Percentiles rank a stretch among this genome's conserved stretches.
Evolutionary conservation across 2,329 filamentous ascomycete species (phyloP).

Genomic region (Fusarium buxicola): DNA sequence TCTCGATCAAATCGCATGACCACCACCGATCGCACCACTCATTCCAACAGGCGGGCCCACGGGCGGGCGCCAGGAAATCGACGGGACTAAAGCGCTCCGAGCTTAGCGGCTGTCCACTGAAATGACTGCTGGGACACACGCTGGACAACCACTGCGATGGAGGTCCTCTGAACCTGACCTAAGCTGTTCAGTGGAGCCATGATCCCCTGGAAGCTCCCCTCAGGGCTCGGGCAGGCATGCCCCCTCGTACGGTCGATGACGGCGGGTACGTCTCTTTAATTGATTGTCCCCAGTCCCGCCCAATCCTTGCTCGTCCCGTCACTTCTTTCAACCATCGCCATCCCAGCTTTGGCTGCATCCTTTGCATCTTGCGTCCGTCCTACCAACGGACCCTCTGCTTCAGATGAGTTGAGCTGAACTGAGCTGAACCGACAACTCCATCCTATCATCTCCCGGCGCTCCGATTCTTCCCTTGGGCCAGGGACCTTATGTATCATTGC

Average conservation of each 20-base stretch:
- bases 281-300: constrained; percentile 34
- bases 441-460: constrained; percentile 13
- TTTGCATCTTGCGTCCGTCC: constrained; percentile 24
- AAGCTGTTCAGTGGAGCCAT: constrained; percentile 6
- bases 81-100: background rate
- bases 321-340: constrained; percentile 36
- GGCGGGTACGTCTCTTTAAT: constrained; percentile 34
- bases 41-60: constrained; percentile 1
- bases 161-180: background rate
- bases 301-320: constrained; percentile 43
- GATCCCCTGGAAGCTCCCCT: constrained; percentile 11
- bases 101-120: constrained; percentile 13
- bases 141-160: constrained; percentile 1
- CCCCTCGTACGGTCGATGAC: constrained; percentile 20
- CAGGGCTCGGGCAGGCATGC: no score
- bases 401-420: constrained; percentile 20
- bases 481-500: background rate
- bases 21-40: constrained; percentile 12
- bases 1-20: constrained; percentile 10
- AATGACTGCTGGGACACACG: background rate
- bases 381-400: constrained; percentile 7
- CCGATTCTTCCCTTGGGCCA: constrained; percentile 12
- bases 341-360: constrained; percentile 30
- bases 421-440: constrained; percentile 9
- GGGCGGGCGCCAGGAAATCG: background rate